Evolutionary conservation across 495 filamentous ascomycete species (phyloP), one percentile per base, ranked within the genome.

Genomic region (Delitschia confertaspora): DNA sequence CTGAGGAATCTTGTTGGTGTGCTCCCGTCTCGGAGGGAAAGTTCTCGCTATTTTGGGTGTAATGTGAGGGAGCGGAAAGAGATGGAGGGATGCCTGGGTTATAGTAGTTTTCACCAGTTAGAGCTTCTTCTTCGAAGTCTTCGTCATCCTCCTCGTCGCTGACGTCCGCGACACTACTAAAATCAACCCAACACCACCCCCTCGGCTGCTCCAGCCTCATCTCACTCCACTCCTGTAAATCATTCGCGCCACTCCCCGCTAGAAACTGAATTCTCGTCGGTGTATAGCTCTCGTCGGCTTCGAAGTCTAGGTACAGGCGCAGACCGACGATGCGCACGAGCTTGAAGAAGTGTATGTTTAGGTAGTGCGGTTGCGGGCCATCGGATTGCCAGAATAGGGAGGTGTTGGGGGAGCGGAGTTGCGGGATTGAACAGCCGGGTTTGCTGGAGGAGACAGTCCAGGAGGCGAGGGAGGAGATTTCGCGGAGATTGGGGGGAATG

Each of bases 361-460:
- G 73, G n/a, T 78, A 75, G 51, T 98, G 91, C 10, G 91, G 91
- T 56, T 98, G 91, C 4, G 89, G 88, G 1, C 91, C 93, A 61
- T 96, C 93, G 11, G 86, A 93, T 74, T 96, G 91, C 91, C 91
- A 98, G 71, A 86, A 96, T 49, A 82, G 76, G 34, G 71, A 65
- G 2, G 83, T 75, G 32, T 86, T 83, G 17, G 88, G 82, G 58
- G 79, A 74, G 16, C 86, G 81, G 17, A 98, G 79, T 50, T 89
- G 85, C 22, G 80, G 73, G 32, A 95, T 80, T 25, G 86, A 86
- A 60, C 83, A 93, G 42, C 87, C 88, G 1, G 88, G 91, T 66
- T 95, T 96, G 60, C 79, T 79, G 49, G 83, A 88, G 48, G 79
- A 83, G 46, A 95, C 88, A 10, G 85, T 89, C 76, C 91, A 95